phyloP scores from a whole-genome alignment of 1,284 basidiomycete genomes.

The Kwoniella shivajii region DNA sequence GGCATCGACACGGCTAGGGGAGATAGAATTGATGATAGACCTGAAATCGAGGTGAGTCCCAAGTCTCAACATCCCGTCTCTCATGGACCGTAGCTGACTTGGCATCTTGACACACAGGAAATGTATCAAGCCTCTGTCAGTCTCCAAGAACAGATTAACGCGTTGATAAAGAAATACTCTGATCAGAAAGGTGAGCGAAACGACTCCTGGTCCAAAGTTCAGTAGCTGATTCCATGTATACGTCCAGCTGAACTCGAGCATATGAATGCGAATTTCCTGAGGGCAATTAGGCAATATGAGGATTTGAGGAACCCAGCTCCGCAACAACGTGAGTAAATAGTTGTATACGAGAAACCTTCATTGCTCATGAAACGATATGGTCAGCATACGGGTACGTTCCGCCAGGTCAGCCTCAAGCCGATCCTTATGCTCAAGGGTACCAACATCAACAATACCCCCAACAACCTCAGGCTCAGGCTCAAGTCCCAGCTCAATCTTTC shows the following conservation, averaged over 20 bases:
- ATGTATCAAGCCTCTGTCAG: conserved; percentile 87
- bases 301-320: conserved; percentile 40
- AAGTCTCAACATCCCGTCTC: too few species aligned
- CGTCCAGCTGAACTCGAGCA: conserved; percentile 53
- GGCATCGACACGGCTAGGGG: conserved; percentile 70
- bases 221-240: conserved; percentile 10
- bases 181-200: conserved; percentile 80
- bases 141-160: conserved; percentile 90
- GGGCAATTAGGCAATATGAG: conserved; percentile 53
- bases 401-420: conserved; percentile 18
- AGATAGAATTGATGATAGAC: conserved; percentile 88
- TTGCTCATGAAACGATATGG: neutral
- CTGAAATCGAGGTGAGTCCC: conserved; percentile 85
- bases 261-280: conserved; percentile 54
- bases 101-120: conserved; percentile 61
- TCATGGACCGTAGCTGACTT: neutral
- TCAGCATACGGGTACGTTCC: conserved; percentile 31
- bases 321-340: conserved; percentile 30
- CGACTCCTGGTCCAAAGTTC: neutral
- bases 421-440: conserved; percentile 14
- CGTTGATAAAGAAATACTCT: conserved; percentile 91
- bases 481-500: neutral
- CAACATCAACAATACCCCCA: conserved; percentile 19
- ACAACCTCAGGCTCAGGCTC: conserved; percentile 27
- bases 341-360: neutral